A percentile compares a stretch with the other conserved stretches of the same genome.
These are phyloP conservation scores for Auxenochlorella pyrenoidosa DNA, from an alignment of 139 green algal species.

Conservation along the genomic window DNA sequence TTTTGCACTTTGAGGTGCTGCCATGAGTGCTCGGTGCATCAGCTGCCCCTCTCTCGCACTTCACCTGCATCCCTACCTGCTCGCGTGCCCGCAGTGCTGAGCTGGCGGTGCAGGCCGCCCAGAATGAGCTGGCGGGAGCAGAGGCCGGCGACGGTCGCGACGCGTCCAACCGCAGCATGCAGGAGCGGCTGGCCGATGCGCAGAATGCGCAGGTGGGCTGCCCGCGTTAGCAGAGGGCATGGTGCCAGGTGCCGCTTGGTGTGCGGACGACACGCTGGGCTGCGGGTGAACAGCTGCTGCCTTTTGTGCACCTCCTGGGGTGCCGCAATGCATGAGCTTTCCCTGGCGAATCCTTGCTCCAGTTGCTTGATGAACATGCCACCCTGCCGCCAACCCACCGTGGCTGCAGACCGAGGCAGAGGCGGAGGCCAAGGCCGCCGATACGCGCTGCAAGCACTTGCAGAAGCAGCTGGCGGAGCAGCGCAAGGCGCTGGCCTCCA, in stretches of 20 bases:
- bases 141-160: slow-evolving; percentile 88
- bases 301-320: neutral
- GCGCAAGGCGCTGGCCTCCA: slow-evolving; percentile 72
- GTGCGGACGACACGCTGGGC: neutral
- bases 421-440: slow-evolving; percentile 71
- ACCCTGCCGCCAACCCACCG: neutral
- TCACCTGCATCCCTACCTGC: neutral
- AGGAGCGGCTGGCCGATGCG: slow-evolving; percentile 83
- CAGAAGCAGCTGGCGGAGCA: slow-evolving; percentile 83
- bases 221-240: neutral
- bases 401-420: slow-evolving; percentile 64
- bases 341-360: neutral
- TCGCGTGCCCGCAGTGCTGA: slow-evolving; percentile 24
- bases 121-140: slow-evolving; percentile 75
- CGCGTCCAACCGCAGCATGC: slow-evolving; percentile 77
- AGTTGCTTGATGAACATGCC: no score
- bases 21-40: no score
- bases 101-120: slow-evolving; percentile 58
- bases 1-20: no score
- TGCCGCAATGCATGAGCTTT: no score
- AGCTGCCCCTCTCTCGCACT: neutral
- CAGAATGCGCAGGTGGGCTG: slow-evolving; percentile 63
- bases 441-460: slow-evolving; percentile 79
- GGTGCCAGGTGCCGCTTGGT: neutral
- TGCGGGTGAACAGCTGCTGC: neutral